Evolutionary conservation across 257 asterid species (phyloP).

Genomic region (Solanum pinnatisectum): DNA sequence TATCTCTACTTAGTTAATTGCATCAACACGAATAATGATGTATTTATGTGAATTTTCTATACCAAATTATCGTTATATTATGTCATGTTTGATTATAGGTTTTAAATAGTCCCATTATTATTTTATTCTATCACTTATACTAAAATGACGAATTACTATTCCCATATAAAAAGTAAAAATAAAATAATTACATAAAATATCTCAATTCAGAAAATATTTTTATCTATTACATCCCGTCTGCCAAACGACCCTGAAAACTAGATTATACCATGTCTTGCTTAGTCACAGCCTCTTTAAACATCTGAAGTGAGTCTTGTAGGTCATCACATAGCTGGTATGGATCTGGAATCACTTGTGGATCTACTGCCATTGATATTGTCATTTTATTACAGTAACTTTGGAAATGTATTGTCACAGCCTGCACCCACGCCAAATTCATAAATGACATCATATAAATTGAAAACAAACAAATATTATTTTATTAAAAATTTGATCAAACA

Average conservation of each 20-base stretch:
- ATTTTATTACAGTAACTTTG: slow-evolving; percentile 34
- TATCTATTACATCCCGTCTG: too few relatives aligned
- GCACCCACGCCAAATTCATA: not conserved
- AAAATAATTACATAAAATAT: too few relatives aligned
- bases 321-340: slow-evolving; percentile 38
- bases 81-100: too few relatives aligned
- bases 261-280: not conserved
- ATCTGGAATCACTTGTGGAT: slow-evolving; percentile 29
- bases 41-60: too few relatives aligned
- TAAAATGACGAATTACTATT: too few relatives aligned
- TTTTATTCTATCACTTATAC: too few relatives aligned
- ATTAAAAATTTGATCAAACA: not conserved
- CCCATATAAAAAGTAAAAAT: too few relatives aligned
- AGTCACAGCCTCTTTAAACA: slow-evolving; percentile 12
- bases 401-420: slow-evolving; percentile 18
- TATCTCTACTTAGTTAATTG: too few relatives aligned
- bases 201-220: not conserved
- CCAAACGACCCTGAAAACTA: not conserved
- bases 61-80: too few relatives aligned
- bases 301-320: slow-evolving; percentile 16
- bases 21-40: too few relatives aligned
- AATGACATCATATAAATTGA: not conserved
- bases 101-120: too few relatives aligned
- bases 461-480: too few relatives aligned
- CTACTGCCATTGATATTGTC: slow-evolving; percentile 24